Evolutionary conservation across 2,329 filamentous ascomycete species (phyloP).

Genomic region (Pseudofabraea citricarpa): DNA sequence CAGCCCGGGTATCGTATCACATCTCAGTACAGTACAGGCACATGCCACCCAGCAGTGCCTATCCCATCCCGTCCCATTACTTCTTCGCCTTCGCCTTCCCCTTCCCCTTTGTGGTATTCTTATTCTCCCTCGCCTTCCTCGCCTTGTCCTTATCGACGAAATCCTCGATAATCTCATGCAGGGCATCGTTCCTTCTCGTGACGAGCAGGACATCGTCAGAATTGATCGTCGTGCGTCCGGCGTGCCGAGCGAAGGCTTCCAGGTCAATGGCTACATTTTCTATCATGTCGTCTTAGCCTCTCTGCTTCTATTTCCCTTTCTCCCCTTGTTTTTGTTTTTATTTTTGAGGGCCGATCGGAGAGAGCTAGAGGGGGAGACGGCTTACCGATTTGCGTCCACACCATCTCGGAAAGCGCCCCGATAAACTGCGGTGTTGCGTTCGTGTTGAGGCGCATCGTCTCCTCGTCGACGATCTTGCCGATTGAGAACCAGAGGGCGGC

Average conservation of each 20-base stretch:
- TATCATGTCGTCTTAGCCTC: too few species aligned
- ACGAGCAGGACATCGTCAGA: slow-evolving; percentile 86
- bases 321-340: too few species aligned
- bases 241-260: slow-evolving; percentile 69
- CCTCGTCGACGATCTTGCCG: slow-evolving; percentile 84
- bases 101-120: too few species aligned
- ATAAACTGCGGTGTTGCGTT: slow-evolving; percentile 94
- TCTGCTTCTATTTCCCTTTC: too few species aligned
- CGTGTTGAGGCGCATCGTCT: slow-evolving; percentile 65
- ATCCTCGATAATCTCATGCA: slow-evolving; percentile 69
- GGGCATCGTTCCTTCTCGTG: slow-evolving; percentile 77
- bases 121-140: slow-evolving; percentile 30
- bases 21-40: not conserved
- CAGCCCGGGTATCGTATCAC: not conserved
- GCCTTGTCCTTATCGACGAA: slow-evolving; percentile 59
- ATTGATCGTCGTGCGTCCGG: slow-evolving; percentile 72
- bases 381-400: slow-evolving; percentile 81
- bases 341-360: too few species aligned
- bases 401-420: slow-evolving; percentile 76
- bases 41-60: not conserved
- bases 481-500: slow-evolving; percentile 79
- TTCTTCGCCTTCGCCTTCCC: not conserved
- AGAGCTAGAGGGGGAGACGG: not conserved
- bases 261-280: slow-evolving; percentile 55
- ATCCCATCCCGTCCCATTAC: not conserved